Percentiles rank a stretch among this genome's conserved stretches.
These are phyloP conservation scores for Thymus quinquecostatus DNA, from an alignment of 257 asterid genomes.

Conservation along the genomic window DNA sequence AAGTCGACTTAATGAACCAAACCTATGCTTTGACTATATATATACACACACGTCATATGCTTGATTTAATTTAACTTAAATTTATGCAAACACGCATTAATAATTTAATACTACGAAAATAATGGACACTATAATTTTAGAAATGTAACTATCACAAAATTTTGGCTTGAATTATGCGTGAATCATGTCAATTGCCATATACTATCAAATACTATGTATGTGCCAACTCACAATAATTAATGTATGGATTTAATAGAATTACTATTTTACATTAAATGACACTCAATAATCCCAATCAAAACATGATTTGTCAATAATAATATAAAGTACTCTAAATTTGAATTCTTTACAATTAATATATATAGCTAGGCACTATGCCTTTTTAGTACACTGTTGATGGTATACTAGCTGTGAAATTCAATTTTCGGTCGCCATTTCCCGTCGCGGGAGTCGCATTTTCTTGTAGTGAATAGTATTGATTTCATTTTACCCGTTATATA, in stretches of 20 bases:
- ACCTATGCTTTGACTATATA: background rate
- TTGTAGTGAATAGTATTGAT: no score
- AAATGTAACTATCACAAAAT: slow-evolving; percentile 3
- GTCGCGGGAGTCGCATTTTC: no score
- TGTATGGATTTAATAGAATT: background rate
- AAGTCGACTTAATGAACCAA: background rate
- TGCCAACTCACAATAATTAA: slow-evolving; percentile 10
- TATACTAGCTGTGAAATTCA: no score
- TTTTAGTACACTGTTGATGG: no score
- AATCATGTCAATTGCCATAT: background rate
- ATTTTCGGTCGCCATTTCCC: no score
- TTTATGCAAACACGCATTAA: background rate
- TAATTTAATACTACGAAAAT: background rate
- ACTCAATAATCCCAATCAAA: background rate
- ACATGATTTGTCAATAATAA: background rate
- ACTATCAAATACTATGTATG: background rate
- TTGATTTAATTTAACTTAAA: background rate
- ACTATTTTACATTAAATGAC: slow-evolving; percentile 10
- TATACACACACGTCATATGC: background rate
- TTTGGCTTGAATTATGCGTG: background rate
- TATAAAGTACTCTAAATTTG: no score
- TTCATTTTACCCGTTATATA: no score
- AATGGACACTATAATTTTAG: background rate
- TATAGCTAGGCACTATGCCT: no score
- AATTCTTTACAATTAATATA: no score